Evolutionary conservation across 2,329 filamentous ascomycete genomes (phyloP).

Genomic region (Neofusicoccum sp.): DNA sequence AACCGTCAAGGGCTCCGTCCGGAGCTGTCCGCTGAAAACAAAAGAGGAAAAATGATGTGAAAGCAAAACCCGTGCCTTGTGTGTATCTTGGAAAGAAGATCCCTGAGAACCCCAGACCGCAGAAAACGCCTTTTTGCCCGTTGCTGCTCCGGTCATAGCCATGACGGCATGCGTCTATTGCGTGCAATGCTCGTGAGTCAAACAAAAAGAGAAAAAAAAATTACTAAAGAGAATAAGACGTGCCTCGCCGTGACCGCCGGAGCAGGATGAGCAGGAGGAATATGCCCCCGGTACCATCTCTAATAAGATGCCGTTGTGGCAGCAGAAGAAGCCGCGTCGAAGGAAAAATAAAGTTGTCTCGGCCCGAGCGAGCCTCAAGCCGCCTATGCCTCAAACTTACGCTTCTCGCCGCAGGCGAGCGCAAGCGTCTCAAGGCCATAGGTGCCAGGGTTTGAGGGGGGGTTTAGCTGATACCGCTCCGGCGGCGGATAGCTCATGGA

Average conservation of each 20-base stretch:
- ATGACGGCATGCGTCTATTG: slow-evolving; percentile 45
- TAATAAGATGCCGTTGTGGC: not conserved
- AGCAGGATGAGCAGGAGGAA: not conserved
- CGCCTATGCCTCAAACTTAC: slow-evolving; percentile 33
- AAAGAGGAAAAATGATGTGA: not conserved
- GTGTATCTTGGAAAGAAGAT: slow-evolving; percentile 19
- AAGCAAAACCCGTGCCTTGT: slow-evolving; percentile 18
- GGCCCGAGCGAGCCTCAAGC: not conserved
- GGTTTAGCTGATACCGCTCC: slow-evolving; percentile 7
- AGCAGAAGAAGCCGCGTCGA: not conserved
- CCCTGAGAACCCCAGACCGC: not conserved
- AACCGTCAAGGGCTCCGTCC: not conserved
- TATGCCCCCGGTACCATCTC: not conserved
- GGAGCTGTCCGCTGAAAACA: not conserved
- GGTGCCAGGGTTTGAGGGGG: slow-evolving; percentile 25
- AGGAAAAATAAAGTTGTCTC: not conserved
- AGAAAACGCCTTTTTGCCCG: slow-evolving; percentile 19
- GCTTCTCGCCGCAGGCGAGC: slow-evolving; percentile 41
- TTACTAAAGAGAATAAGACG: slow-evolving; percentile 4
- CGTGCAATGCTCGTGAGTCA: slow-evolving; percentile 25
- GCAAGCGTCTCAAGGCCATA: slow-evolving; percentile 42
- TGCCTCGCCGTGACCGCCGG: not conserved
- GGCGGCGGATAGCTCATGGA: slow-evolving; percentile 24
- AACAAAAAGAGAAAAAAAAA: not conserved
- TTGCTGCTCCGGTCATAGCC: slow-evolving; percentile 35